phyloP scores from a whole-genome alignment of 169 alveolate genomes.

The Toxoplasma gondii region DNA sequence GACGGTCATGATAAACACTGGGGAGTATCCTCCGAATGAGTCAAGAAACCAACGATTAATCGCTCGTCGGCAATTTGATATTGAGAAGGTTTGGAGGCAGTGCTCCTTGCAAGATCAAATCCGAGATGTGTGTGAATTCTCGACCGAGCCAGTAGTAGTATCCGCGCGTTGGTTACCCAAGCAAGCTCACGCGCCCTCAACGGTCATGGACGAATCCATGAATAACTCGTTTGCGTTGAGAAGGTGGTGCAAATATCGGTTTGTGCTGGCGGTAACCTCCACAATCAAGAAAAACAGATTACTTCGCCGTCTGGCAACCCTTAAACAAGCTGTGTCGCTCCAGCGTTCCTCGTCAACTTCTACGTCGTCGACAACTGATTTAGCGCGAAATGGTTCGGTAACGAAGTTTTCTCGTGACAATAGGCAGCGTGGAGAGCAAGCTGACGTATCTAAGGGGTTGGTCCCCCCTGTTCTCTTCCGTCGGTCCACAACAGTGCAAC shows the following conservation, averaged over 20 bases:
- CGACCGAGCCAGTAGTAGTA: background rate
- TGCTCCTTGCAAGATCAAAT: background rate
- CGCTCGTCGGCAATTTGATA: background rate
- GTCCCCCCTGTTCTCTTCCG: background rate
- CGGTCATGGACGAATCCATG: background rate
- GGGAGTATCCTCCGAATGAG: background rate
- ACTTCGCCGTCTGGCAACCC: background rate
- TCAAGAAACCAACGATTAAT: background rate
- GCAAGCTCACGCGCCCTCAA: background rate
- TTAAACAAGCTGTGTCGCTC: background rate
- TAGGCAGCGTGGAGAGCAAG: background rate
- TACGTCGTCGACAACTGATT: background rate
- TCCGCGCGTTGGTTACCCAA: slow-evolving; percentile 6
- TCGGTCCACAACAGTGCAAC: background rate
- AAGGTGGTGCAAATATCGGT: background rate
- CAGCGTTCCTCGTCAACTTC: background rate
- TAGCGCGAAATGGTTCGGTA: background rate
- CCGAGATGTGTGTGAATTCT: background rate
- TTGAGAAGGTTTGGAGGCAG: background rate
- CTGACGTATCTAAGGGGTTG: background rate
- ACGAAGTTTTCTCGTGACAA: background rate
- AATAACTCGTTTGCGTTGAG: background rate
- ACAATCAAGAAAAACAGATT: background rate
- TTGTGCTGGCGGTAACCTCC: background rate
- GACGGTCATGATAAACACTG: background rate